These are phyloP conservation scores for Penicillium brevicompactum DNA, from an alignment of 2,329 filamentous ascomycete genomes.

Conservation along the genomic window DNA sequence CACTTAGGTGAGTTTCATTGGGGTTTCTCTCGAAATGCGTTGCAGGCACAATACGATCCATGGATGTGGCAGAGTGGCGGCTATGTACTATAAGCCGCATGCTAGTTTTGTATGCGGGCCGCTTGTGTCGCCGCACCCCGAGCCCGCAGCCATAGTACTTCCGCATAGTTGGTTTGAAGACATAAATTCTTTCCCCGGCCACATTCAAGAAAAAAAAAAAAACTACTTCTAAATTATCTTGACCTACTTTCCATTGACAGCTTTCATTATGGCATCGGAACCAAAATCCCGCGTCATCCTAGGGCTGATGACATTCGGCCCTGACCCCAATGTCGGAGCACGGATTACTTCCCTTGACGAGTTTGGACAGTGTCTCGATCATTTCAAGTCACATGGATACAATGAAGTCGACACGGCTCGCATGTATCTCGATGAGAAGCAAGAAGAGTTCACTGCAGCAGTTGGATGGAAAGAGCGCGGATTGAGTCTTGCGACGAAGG, in stretches of 20 bases:
- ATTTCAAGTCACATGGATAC: slow-evolving; percentile 29
- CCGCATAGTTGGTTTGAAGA: not conserved
- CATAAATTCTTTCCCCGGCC: not conserved
- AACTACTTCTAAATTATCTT: not conserved
- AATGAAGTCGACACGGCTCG: slow-evolving; percentile 32
- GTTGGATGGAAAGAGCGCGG: slow-evolving; percentile 43
- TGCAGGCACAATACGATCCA: too few species aligned
- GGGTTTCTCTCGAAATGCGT: too few species aligned
- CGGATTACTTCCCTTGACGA: slow-evolving; percentile 3
- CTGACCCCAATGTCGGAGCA: not conserved
- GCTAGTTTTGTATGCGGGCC: not conserved
- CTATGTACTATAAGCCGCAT: not conserved
- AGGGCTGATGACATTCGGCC: slow-evolving; percentile 6
- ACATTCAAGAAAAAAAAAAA: not conserved
- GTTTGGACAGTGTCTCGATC: slow-evolving; percentile 16
- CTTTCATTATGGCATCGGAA: too few species aligned
- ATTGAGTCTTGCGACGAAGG: slow-evolving; percentile 48
- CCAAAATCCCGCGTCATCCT: slow-evolving; percentile 2
- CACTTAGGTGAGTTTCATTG: too few species aligned
- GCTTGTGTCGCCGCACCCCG: not conserved
- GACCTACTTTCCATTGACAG: not conserved
- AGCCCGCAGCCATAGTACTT: not conserved
- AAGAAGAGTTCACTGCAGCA: slow-evolving; percentile 32
- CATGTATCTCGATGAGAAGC: slow-evolving; percentile 27
- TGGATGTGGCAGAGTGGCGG: too few species aligned